Conservation (phyloP, 306 rosid species). For the Cucumis sativus region Cucumber_9930_V3 NC_026658.2:23859001-23859500, state of each 20-base stretch:
- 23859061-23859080: neutral
- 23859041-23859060: neutral
- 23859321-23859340: too few species aligned
- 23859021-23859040: neutral
- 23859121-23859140: neutral
- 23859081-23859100: neutral
- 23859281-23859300: neutral
- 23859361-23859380: too few species aligned
- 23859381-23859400: too few species aligned
- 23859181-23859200: neutral
- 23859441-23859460: neutral
- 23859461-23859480: neutral
- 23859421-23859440: neutral
- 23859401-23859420: neutral
- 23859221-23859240: neutral
- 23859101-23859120: neutral
- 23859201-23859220: neutral
- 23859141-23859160: neutral
- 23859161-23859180: neutral
- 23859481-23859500: neutral
- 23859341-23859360: too few species aligned
- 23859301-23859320: too few species aligned
- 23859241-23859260: neutral
- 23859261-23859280: neutral
- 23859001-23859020: too few species aligned